These are phyloP conservation scores for Mangifera indica DNA, from an alignment of 345 rosid species.

Conservation along the genomic window DNA sequence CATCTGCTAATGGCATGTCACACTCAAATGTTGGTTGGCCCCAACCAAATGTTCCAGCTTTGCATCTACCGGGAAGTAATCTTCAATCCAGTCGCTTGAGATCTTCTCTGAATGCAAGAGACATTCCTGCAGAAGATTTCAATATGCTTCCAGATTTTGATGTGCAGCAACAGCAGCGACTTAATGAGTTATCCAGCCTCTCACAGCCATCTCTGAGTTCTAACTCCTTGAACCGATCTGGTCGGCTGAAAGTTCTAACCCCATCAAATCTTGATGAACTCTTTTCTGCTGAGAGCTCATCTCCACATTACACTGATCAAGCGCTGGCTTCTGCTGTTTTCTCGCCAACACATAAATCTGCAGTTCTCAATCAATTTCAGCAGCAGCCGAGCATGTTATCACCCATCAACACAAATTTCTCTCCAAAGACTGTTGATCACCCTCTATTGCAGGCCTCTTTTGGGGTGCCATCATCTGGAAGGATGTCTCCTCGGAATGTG, in stretches of 20 bases:
- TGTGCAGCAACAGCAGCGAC: conserved; percentile 26
- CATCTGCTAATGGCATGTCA: conserved; percentile 31
- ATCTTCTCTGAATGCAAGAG: conserved; percentile 46
- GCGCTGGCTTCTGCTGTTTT: conserved; percentile 21
- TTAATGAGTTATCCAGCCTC: conserved; percentile 38
- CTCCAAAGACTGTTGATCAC: conserved; percentile 27
- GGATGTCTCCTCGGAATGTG: conserved; percentile 47
- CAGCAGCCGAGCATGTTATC: conserved; percentile 47
- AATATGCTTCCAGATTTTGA: conserved; percentile 25
- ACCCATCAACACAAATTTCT: conserved; percentile 43
- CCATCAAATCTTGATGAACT: conserved; percentile 55
- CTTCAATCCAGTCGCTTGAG: conserved; percentile 54
- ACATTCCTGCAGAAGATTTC: conserved; percentile 34
- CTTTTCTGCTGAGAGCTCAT: conserved; percentile 41
- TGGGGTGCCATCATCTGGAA: conserved; percentile 25
- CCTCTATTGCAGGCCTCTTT: too few relatives aligned
- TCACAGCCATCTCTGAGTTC: conserved; percentile 29
- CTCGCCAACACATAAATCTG: conserved; percentile 48
- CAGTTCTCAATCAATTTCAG: conserved; percentile 40
- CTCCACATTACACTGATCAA: conserved; percentile 46
- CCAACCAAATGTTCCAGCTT: conserved; percentile 47
- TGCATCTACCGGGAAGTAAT: conserved; percentile 44
- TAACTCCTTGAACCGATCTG: conserved; percentile 23
- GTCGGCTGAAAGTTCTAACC: conserved; percentile 31
- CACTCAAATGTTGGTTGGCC: conserved; percentile 42